Base-by-base conservation (phyloP, 257 asterid species). In the Rauvolfia tetraphylla region DNA sequence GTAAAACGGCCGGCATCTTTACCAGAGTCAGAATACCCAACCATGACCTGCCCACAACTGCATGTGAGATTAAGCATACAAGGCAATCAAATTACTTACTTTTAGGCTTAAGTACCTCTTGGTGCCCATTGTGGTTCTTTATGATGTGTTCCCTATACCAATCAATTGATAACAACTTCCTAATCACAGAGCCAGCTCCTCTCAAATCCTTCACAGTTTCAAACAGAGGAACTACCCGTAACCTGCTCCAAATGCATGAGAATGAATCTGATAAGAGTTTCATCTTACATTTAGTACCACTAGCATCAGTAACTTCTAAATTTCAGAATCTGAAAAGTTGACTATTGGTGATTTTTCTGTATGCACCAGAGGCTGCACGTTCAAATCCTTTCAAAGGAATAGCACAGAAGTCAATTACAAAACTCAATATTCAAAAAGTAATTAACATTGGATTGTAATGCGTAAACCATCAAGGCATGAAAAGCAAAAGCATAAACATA, bases 171-270 rank as follows among this genome's bases (percentile, higher is more conserved):
- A 95, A 87, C 62, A 95, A 81, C 82, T 86, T 91, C 81, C 97
- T 85, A 73, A 95, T 88, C 71, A 88, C 98, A 31, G 98, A 87
- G 74, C 99, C 99, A 71, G 98, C 98, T 82, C 81, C 87, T 85
- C 99, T 88, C 90, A 92, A 87, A 92, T 95, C 99, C 85, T 92
- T 91, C 87, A 92, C 97, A 12, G 98, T 95, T 85, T 95, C 99
- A 85, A 95, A 95, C 68, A 95, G 89, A 76, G 99, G 99, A 81
- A 91, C 98, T 59, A 95, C 98, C 54, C 99, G 92, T 70, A 95
- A 86, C 84, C 99, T 95, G 77, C 81, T 62, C 27, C 80, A 77
- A 41, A 80, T 34, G 70, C 66, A 46, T 17, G 38, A 39, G 54
- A 71, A 62, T 18, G 31, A 36, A 61, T 22, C 61, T 66, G 53